These are phyloP conservation scores for Colletotrichum phormii DNA, from an alignment of 2,329 filamentous ascomycete genomes.

Conservation along the genomic window DNA sequence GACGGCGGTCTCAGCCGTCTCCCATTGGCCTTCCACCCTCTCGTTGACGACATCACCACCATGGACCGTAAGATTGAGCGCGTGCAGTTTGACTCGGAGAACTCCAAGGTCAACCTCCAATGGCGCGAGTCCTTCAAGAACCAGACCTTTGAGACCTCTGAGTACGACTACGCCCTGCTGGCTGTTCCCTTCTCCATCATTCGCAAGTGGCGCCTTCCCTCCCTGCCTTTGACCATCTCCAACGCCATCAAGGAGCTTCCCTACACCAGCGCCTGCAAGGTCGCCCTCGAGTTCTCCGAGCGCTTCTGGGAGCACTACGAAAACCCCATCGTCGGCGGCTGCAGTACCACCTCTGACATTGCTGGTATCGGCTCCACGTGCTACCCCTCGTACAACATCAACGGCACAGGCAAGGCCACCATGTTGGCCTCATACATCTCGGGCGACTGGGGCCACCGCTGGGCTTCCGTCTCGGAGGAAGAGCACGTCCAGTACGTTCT, in stretches of 20 bases:
- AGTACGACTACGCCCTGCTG: constrained; percentile 76
- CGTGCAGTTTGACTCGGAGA: constrained; percentile 62
- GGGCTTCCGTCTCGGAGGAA: constrained; percentile 56
- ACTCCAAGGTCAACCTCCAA: constrained; percentile 66
- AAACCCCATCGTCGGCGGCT: constrained; percentile 72
- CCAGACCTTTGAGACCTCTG: constrained; percentile 55
- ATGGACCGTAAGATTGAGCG: constrained; percentile 69
- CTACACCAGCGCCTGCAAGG: constrained; percentile 63
- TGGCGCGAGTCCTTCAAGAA: constrained; percentile 62
- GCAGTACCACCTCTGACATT: constrained; percentile 67
- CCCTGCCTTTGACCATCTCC: constrained; percentile 53
- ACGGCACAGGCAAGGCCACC: constrained; percentile 70
- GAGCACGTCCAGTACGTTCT: constrained; percentile 74
- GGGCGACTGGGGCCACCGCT: constrained; percentile 50
- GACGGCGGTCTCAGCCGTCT: constrained; percentile 68
- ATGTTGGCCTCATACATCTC: constrained; percentile 70
- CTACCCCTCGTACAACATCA: constrained; percentile 76
- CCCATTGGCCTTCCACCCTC: constrained; percentile 71
- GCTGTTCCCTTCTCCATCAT: constrained; percentile 74
- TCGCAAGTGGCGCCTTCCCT: constrained; percentile 69
- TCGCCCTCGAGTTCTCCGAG: constrained; percentile 75
- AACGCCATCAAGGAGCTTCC: constrained; percentile 60
- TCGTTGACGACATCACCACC: constrained; percentile 67
- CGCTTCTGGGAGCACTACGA: constrained; percentile 68
- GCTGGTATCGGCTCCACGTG: constrained; percentile 71